These are phyloP conservation scores for Talaromyces wortmannii DNA, from an alignment of 495 filamentous ascomycete genomes.

Conservation along the genomic window DNA sequence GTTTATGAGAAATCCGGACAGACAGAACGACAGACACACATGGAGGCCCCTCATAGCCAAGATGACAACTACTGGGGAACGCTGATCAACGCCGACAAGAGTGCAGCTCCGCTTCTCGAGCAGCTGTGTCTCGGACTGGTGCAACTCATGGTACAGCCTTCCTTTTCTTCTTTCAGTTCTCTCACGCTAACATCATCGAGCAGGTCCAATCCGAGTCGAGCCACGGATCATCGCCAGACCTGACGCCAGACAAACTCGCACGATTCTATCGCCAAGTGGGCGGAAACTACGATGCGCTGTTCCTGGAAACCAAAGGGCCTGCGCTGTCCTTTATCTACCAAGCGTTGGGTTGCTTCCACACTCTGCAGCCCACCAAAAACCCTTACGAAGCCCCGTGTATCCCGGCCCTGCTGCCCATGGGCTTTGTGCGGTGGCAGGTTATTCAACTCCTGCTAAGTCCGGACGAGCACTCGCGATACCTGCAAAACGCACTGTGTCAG, in stretches of 20 bases:
- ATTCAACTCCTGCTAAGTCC: constrained; percentile 87
- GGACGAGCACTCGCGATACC: constrained; percentile 75
- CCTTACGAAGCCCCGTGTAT: constrained; percentile 69
- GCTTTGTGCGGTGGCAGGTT: constrained; percentile 91
- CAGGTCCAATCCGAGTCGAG: constrained; percentile 58
- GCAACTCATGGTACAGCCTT: constrained; percentile 66
- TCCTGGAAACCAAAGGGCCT: constrained; percentile 65
- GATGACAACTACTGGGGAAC: constrained; percentile 56
- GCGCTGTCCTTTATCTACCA: constrained; percentile 89
- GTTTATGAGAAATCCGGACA: too few species aligned
- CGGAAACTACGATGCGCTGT: constrained; percentile 84
- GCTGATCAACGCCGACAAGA: constrained; percentile 74
- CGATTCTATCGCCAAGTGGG: constrained; percentile 83
- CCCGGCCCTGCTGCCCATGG: constrained; percentile 72
- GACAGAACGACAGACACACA: not conserved
- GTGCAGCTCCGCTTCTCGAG: constrained; percentile 67
- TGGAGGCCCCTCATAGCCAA: not conserved
- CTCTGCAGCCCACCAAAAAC: constrained; percentile 60
- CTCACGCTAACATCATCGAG: constrained; percentile 5
- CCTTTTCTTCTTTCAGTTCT: not conserved
- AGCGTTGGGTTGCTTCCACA: constrained; percentile 81
- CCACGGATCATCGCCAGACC: constrained; percentile 43
- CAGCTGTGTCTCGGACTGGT: constrained; percentile 74
- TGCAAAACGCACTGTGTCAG: constrained; percentile 71
- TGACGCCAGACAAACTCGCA: constrained; percentile 79